Conservation (phyloP, 2,329 filamentous ascomycete species). For the Venturia aucupariae region DNA sequence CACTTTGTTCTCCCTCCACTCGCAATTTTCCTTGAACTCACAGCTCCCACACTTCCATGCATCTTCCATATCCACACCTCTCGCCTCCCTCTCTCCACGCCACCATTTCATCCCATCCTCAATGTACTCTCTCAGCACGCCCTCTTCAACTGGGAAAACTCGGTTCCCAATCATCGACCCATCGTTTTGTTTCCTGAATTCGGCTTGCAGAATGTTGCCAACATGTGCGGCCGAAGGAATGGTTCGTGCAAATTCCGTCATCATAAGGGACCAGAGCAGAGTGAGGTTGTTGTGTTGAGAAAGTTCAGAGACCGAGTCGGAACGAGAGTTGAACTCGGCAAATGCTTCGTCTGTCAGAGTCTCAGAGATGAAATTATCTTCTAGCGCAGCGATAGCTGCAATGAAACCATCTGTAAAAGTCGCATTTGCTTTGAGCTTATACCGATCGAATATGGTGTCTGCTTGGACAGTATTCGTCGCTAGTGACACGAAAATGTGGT, state of each 20-base stretch:
- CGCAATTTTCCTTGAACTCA: constrained; percentile 70
- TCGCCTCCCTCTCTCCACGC: constrained; percentile 62
- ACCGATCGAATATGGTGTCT: constrained; percentile 58
- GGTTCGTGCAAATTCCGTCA: constrained; percentile 42
- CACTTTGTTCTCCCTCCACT: constrained; percentile 66
- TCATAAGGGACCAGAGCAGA: constrained; percentile 54
- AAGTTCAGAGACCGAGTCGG: constrained; percentile 38
- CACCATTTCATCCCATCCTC: constrained; percentile 73
- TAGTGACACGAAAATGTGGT: constrained; percentile 69
- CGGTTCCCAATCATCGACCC: constrained; percentile 48
- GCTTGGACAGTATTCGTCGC: constrained; percentile 64
- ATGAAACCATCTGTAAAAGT: constrained; percentile 74
- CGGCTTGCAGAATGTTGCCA: constrained; percentile 42
- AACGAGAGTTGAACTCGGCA: constrained; percentile 20
- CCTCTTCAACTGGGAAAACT: constrained; percentile 57
- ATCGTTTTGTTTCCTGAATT: constrained; percentile 39
- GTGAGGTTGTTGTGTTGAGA: constrained; percentile 50
- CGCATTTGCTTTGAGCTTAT: constrained; percentile 55
- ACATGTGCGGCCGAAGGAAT: constrained; percentile 33
- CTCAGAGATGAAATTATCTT: constrained; percentile 50
- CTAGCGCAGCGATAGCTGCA: constrained; percentile 59
- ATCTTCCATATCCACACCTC: constrained; percentile 72
- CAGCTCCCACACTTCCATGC: constrained; percentile 82
- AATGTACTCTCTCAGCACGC: constrained; percentile 57
- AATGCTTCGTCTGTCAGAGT: constrained; percentile 22